Evolutionary conservation across 78 protist genomes (phyloP), one percentile per base, ranked within the genome.

Genomic region (Creolimax fragrantissima): DNA sequence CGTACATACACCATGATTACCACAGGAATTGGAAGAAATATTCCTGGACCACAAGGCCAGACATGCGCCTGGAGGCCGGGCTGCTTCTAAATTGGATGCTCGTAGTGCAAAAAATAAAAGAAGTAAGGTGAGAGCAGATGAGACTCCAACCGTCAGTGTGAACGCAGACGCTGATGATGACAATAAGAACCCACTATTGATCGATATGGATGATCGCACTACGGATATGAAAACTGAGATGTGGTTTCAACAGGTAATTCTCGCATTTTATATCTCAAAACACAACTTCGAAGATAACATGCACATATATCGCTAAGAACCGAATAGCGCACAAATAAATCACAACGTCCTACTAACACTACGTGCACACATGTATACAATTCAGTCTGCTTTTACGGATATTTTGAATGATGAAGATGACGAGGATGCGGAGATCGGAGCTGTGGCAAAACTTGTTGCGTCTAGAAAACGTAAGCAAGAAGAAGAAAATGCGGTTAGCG

Each of bases 101-200:
- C 35, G 35, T 6, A 11, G 7, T 6, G 86, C 7, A 6, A 83
- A 83, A 0, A 41, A 83, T 6, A 83, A 83, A 11, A 24, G 42
- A 83, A 83, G 37, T 2, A 5, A 24, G 39, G 4, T 41, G 5
- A 83, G 45, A 32, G n/a, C 3, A 43, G 36, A 4, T 11, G 93
- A 37, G 45, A 92, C 44, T n/a, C 93, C 42, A 42, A 92, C 44
- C 5, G 92, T 89, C 7, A 37, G 36, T 7, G 88, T 35, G 88
- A 32, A 84, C 44, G 90, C 0, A n/a, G 86, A 4, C 42, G 37
- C 3, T 5, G 44, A 11, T 32, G 81, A 37, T 85, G 92, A 47
- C 81, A 83, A 43, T 43, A 37, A 0, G 5, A 83, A 83, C 35
- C 86, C 86, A 6, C 7, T 83, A 11, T 83, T 83, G 86, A 41